Evolutionary conservation across 2,329 filamentous ascomycete species (phyloP).

Genomic region (Apiospora phragmitis): DNA sequence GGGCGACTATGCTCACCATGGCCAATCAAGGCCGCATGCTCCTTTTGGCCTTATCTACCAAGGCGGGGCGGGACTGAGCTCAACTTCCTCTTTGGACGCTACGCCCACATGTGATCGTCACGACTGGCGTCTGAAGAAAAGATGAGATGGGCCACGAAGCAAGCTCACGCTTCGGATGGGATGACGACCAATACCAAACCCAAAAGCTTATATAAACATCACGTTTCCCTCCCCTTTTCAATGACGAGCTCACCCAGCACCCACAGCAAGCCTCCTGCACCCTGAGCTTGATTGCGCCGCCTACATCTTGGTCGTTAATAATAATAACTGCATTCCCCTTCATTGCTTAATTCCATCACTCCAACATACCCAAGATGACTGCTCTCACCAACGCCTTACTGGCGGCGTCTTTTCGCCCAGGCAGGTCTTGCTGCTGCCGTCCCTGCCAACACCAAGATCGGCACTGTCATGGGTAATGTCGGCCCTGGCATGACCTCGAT

Average conservation of each 20-base stretch:
- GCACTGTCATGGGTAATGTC: slow-evolving; percentile 12
- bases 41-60: background rate
- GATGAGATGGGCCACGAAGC: background rate
- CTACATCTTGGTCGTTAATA: background rate
- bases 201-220: slow-evolving; percentile 9
- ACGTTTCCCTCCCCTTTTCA: background rate
- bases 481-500: slow-evolving; percentile 16
- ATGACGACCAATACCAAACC: background rate
- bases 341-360: background rate
- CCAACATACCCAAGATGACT: slow-evolving; percentile 14
- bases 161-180: background rate
- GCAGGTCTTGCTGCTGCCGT: slow-evolving; percentile 18
- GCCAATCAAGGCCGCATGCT: background rate
- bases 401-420: slow-evolving; percentile 17
- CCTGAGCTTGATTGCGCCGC: slow-evolving; percentile 8
- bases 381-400: slow-evolving; percentile 18
- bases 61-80: background rate
- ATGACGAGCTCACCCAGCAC: background rate
- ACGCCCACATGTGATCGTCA: background rate
- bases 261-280: slow-evolving; percentile 6
- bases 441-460: slow-evolving; percentile 12
- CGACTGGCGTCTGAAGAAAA: background rate
- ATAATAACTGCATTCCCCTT: background rate
- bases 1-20: background rate
- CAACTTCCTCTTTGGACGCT: slow-evolving; percentile 5